A percentile compares a stretch with the other conserved stretches of the same genome.
Evolutionary conservation across 305 asterid species (phyloP).

Genomic region (Fraxinus ornus): DNA sequence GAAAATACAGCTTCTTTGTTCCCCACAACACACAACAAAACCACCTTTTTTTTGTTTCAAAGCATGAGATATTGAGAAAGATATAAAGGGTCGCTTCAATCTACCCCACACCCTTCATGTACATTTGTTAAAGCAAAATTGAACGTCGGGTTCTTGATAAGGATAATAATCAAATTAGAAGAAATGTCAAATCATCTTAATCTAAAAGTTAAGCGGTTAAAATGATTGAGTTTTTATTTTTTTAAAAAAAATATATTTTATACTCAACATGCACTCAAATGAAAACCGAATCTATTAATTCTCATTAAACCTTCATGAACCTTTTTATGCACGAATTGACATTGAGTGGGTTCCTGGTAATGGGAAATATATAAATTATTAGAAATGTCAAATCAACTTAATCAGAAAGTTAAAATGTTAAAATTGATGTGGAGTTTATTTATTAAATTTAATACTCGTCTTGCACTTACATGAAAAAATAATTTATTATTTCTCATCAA

Average conservation of each 20-base stretch:
- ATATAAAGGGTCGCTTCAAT: constrained; percentile 26
- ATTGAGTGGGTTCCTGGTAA: no score
- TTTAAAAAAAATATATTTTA: not conserved
- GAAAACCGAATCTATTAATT: not conserved
- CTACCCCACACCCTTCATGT: constrained; percentile 34
- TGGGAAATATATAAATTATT: no score
- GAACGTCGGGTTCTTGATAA: constrained; percentile 4
- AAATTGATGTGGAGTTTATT: no score
- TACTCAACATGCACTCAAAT: not conserved
- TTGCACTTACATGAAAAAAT: no score
- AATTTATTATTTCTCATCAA: not conserved
- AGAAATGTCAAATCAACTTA: no score
- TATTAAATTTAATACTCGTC: no score
- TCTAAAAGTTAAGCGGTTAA: not conserved
- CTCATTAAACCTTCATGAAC: not conserved
- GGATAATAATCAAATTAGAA: not conserved
- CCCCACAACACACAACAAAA: constrained; percentile 32
- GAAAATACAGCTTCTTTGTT: constrained; percentile 32
- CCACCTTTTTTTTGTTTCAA: constrained; percentile 26
- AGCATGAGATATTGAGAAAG: constrained; percentile 21
- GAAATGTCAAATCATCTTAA: not conserved
- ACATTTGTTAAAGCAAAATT: not conserved
- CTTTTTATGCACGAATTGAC: no score
- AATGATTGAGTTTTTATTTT: not conserved
- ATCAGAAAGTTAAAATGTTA: no score